These are phyloP conservation scores for Aureobasidium sp. DNA, from an alignment of 2,329 filamentous ascomycete genomes.

Conservation along the genomic window DNA sequence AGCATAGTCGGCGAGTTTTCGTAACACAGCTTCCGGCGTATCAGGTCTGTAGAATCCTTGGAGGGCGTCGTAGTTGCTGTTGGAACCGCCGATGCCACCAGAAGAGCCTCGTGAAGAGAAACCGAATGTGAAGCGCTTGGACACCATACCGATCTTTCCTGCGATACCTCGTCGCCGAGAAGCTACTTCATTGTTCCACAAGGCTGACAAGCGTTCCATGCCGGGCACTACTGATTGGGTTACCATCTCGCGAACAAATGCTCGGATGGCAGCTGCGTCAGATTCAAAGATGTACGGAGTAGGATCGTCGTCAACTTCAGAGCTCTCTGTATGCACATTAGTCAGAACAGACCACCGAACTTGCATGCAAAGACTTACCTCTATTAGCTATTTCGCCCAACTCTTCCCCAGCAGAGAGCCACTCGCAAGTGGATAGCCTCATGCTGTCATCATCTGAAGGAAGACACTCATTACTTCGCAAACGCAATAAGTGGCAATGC, in stretches of 20 bases:
- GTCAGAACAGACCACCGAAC: neutral
- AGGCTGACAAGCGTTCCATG: slow-evolving; percentile 85
- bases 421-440: slow-evolving; percentile 72
- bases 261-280: slow-evolving; percentile 78
- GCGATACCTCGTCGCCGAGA: slow-evolving; percentile 81
- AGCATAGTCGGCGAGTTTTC: slow-evolving; percentile 87
- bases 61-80: slow-evolving; percentile 68
- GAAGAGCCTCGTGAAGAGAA: slow-evolving; percentile 63
- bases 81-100: slow-evolving; percentile 44
- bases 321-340: slow-evolving; percentile 31
- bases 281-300: slow-evolving; percentile 83
- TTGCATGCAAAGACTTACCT: slow-evolving; percentile 33
- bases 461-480: slow-evolving; percentile 77
- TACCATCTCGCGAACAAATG: slow-evolving; percentile 89
- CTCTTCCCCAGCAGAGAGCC: slow-evolving; percentile 84
- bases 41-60: slow-evolving; percentile 80
- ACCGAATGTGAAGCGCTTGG: slow-evolving; percentile 73
- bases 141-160: slow-evolving; percentile 90
- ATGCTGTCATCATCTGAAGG: slow-evolving; percentile 88
- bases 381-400: slow-evolving; percentile 63
- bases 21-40: slow-evolving; percentile 80
- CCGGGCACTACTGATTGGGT: slow-evolving; percentile 90
- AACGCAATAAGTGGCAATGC: slow-evolving; percentile 83
- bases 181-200: slow-evolving; percentile 97
- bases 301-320: slow-evolving; percentile 64